These are phyloP conservation scores for Aspergillus fumigatus DNA, from an alignment of 2,329 filamentous ascomycete genomes.

Conservation along the genomic window DNA sequence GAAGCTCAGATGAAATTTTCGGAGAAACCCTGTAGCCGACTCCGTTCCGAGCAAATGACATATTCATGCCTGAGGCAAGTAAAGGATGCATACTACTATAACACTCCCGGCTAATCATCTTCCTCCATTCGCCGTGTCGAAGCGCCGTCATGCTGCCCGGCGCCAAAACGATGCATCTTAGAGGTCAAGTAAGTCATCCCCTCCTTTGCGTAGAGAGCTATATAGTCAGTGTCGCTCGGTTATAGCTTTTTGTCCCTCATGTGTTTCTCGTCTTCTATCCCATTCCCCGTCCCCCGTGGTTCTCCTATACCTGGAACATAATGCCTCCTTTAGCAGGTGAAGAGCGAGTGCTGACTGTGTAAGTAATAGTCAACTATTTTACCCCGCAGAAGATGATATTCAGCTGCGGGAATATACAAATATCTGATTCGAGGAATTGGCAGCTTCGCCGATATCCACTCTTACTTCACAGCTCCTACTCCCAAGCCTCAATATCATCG, in stretches of 20 bases:
- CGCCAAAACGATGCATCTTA: conserved; percentile 14
- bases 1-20: conserved; percentile 32
- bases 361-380: conserved; percentile 21
- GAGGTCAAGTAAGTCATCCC: conserved; percentile 12
- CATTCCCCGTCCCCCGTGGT: conserved; percentile 2
- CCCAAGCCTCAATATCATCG: conserved; percentile 56
- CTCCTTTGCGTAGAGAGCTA: conserved; percentile 4
- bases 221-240: conserved; percentile 3
- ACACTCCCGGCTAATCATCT: conserved; percentile 8
- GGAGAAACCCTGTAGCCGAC: conserved; percentile 24
- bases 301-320: conserved; percentile 11
- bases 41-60: conserved; percentile 8
- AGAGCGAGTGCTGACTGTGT: conserved; percentile 45
- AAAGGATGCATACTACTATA: neutral
- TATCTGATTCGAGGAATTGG: conserved; percentile 7
- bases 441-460: conserved; percentile 62
- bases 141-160: conserved; percentile 19
- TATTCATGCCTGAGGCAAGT: conserved; percentile 1
- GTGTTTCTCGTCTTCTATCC: conserved; percentile 1
- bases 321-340: conserved; percentile 47
- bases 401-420: neutral
- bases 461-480: conserved; percentile 56
- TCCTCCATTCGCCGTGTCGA: conserved; percentile 9
- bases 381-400: conserved; percentile 14
- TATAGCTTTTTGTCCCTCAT: neutral